Conservation (phyloP, 2,329 filamentous ascomycete species). For the Pseudogymnoascus sp. region DNA sequence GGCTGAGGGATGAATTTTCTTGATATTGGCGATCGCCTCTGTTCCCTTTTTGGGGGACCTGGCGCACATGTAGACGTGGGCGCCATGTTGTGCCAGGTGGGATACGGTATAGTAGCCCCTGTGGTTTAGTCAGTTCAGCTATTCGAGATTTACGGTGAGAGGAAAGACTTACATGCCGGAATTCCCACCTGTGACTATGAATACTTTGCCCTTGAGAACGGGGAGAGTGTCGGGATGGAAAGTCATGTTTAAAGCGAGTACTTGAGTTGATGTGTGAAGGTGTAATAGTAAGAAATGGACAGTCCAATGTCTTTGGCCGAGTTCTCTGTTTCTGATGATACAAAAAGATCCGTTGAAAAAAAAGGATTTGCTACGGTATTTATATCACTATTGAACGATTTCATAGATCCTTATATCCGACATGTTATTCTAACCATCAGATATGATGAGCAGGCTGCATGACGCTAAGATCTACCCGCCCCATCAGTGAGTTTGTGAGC, state of each 20-base stretch:
- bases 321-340: slow-evolving; percentile 18
- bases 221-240: slow-evolving; percentile 37
- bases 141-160: slow-evolving; percentile 9
- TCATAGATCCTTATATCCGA: slow-evolving; percentile 18
- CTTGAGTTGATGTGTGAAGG: slow-evolving; percentile 15
- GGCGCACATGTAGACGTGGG: slow-evolving; percentile 21
- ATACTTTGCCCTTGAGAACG: slow-evolving; percentile 35
- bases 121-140: slow-evolving; percentile 14
- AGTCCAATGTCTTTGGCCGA: slow-evolving; percentile 16
- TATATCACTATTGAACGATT: slow-evolving; percentile 22
- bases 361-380: slow-evolving; percentile 17
- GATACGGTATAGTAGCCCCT: slow-evolving; percentile 20
- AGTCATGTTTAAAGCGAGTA: slow-evolving; percentile 24
- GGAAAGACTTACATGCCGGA: slow-evolving; percentile 35
- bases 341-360: slow-evolving; percentile 16
- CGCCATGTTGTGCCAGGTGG: slow-evolving; percentile 20
- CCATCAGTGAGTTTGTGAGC: slow-evolving; percentile 21
- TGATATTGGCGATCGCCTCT: slow-evolving; percentile 18
- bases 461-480: slow-evolving; percentile 10
- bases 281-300: slow-evolving; percentile 14
- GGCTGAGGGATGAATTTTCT: slow-evolving; percentile 14
- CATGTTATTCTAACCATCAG: slow-evolving; percentile 8
- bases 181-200: slow-evolving; percentile 39
- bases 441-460: slow-evolving; percentile 24
- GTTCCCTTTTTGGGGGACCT: slow-evolving; percentile 17